A percentile compares a stretch with the other conserved stretches of the same genome.
Conservation (phyloP, 352 stramenopile genomes). For the Lagenidium sp. region DNA sequence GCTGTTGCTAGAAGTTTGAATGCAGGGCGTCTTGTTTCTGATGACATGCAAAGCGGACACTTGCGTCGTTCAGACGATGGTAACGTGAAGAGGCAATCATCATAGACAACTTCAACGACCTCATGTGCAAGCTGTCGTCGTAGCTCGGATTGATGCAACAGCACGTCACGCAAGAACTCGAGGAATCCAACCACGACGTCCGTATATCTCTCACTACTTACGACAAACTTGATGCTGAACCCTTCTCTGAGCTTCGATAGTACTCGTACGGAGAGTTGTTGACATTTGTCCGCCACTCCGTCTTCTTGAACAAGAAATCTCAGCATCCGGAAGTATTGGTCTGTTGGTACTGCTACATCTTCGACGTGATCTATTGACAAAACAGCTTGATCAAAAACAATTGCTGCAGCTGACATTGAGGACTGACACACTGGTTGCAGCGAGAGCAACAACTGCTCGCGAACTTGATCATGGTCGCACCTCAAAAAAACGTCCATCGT, state of each 20-base stretch:
- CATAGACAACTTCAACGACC: slow-evolving; percentile 76
- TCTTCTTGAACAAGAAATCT: slow-evolving; percentile 63
- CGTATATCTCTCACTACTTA: slow-evolving; percentile 51
- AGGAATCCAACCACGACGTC: slow-evolving; percentile 70
- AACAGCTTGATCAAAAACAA: slow-evolving; percentile 66
- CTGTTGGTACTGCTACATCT: slow-evolving; percentile 39
- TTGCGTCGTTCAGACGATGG: slow-evolving; percentile 51
- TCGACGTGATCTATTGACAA: slow-evolving; percentile 57
- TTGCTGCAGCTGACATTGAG: slow-evolving; percentile 19
- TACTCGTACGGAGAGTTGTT: slow-evolving; percentile 37
- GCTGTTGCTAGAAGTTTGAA: slow-evolving; percentile 77
- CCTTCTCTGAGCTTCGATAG: slow-evolving; percentile 51
- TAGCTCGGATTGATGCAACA: slow-evolving; percentile 41
- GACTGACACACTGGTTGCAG: slow-evolving; percentile 63
- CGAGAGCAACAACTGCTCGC: slow-evolving; percentile 79
- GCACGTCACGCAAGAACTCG: slow-evolving; percentile 67
- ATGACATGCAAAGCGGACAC: slow-evolving; percentile 62
- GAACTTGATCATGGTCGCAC: slow-evolving; percentile 64
- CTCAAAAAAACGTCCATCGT: slow-evolving; percentile 53
- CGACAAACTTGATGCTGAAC: slow-evolving; percentile 76
- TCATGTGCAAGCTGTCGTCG: slow-evolving; percentile 41
- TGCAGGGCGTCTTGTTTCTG: slow-evolving; percentile 66
- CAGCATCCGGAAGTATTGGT: slow-evolving; percentile 67
- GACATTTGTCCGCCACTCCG: slow-evolving; percentile 31
- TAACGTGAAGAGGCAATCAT: slow-evolving; percentile 78